Percentiles rank a stretch among this genome's conserved stretches.
Evolutionary conservation across 495 filamentous ascomycete genomes (phyloP).

Genomic region (Lepidopterella palustris): DNA sequence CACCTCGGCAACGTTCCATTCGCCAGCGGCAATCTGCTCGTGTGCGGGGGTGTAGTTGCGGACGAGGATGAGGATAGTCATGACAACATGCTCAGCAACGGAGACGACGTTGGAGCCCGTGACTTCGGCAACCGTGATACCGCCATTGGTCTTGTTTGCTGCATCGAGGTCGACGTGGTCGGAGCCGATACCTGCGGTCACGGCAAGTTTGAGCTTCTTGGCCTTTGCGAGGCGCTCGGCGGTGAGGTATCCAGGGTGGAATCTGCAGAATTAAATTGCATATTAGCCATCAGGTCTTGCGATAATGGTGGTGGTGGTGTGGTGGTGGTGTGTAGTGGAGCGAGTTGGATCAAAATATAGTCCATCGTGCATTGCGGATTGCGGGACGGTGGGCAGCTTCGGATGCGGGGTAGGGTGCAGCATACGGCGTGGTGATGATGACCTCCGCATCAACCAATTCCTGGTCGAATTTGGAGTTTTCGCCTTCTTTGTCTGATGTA

Average conservation of each 20-base stretch:
- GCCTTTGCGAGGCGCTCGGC: slow-evolving; percentile 94
- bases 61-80: slow-evolving; percentile 95
- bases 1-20: slow-evolving; percentile 92
- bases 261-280: slow-evolving; percentile 49
- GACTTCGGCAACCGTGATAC: slow-evolving; percentile 93
- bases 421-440: slow-evolving; percentile 98
- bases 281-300: slow-evolving; percentile 1
- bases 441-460: slow-evolving; percentile 94
- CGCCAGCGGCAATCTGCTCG: slow-evolving; percentile 80
- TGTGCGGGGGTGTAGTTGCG: slow-evolving; percentile 98
- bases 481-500: slow-evolving; percentile 94
- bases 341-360: too few relatives aligned
- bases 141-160: slow-evolving; percentile 97
- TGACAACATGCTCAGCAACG: slow-evolving; percentile 68
- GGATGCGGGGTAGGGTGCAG: slow-evolving; percentile 19
- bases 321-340: slow-evolving; percentile 5
- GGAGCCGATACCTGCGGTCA: slow-evolving; percentile 96
- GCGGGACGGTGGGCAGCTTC: neutral
- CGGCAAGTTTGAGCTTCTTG: slow-evolving; percentile 92
- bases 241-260: slow-evolving; percentile 97
- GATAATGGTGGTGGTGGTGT: too few relatives aligned
- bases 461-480: slow-evolving; percentile 87
- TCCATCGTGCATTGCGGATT: slow-evolving; percentile 26
- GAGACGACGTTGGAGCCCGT: slow-evolving; percentile 60
- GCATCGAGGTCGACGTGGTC: slow-evolving; percentile 97